Percentiles rank a stretch among this genome's conserved stretches.
These are phyloP conservation scores for Yamadazyma dushanensis DNA, from an alignment of 1,139 yeast species.

Conservation along the genomic window DNA sequence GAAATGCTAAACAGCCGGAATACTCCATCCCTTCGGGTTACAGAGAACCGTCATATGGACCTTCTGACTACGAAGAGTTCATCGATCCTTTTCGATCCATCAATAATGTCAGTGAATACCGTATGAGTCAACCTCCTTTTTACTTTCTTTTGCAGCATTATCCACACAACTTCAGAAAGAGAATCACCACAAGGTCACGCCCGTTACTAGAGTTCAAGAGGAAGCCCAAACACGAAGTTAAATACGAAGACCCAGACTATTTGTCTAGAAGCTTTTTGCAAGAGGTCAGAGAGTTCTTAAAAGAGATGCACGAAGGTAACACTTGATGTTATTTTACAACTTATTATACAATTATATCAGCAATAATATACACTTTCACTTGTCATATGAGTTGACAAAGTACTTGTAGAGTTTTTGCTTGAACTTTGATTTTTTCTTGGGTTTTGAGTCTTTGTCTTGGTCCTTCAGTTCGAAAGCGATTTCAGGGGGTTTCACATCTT, in stretches of 20 bases:
- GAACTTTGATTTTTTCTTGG: constrained; percentile 21
- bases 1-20: too few species aligned
- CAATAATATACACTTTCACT: constrained; percentile 7
- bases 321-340: too few species aligned
- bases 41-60: background rate
- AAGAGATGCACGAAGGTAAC: too few species aligned
- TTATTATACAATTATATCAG: constrained; percentile 7
- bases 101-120: background rate
- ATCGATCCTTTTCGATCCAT: background rate
- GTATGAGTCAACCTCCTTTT: background rate
- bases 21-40: background rate
- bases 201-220: background rate
- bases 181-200: background rate
- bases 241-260: constrained; percentile 5
- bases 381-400: constrained; percentile 36
- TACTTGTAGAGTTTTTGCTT: constrained; percentile 35
- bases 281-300: constrained; percentile 4
- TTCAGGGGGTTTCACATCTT: constrained; percentile 7
- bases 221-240: background rate
- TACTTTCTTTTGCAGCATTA: background rate
- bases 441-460: constrained; percentile 1
- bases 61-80: background rate
- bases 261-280: constrained; percentile 1
- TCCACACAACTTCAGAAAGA: background rate
- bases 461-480: background rate